These are phyloP conservation scores for Punctularia strigosozonata DNA, from an alignment of 768 basidiomycete genomes.

Conservation along the genomic window DNA sequence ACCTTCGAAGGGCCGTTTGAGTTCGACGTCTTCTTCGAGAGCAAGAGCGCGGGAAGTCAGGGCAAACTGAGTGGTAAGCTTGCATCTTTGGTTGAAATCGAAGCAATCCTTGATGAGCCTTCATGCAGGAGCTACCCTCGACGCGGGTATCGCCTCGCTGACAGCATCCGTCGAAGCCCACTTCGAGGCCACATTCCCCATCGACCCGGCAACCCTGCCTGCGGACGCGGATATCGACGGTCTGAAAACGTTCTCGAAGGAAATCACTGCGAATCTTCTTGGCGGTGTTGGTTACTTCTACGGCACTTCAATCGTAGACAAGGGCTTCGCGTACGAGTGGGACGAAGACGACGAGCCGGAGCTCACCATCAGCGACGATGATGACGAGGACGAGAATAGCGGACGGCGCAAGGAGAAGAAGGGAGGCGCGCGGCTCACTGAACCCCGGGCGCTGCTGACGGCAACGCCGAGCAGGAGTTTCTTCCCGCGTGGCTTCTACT, in stretches of 20 bases:
- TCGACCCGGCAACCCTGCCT: no score
- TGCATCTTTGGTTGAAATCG: background rate
- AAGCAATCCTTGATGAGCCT: conserved; percentile 3
- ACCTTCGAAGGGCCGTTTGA: conserved; percentile 74
- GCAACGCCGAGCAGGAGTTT: conserved; percentile 94
- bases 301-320: conserved; percentile 79
- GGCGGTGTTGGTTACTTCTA: conserved; percentile 95
- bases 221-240: conserved; percentile 36
- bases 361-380: no score
- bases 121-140: conserved; percentile 45
- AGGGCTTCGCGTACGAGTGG: conserved; percentile 82
- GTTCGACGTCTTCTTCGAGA: conserved; percentile 86
- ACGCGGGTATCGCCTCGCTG: conserved; percentile 59
- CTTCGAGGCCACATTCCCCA: conserved; percentile 63
- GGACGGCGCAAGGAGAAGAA: no score
- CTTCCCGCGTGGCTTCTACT: conserved; percentile 97
- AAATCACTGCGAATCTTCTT: conserved; percentile 81
- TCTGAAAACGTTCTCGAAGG: conserved; percentile 63
- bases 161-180: conserved; percentile 47
- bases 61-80: conserved; percentile 54
- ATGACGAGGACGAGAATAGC: conserved; percentile 28
- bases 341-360: conserved; percentile 61
- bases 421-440: conserved; percentile 55
- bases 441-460: conserved; percentile 68
- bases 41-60: conserved; percentile 51